These are phyloP conservation scores for Aspergillus fructus DNA, from an alignment of 2,329 filamentous ascomycete genomes.

Conservation along the genomic window DNA sequence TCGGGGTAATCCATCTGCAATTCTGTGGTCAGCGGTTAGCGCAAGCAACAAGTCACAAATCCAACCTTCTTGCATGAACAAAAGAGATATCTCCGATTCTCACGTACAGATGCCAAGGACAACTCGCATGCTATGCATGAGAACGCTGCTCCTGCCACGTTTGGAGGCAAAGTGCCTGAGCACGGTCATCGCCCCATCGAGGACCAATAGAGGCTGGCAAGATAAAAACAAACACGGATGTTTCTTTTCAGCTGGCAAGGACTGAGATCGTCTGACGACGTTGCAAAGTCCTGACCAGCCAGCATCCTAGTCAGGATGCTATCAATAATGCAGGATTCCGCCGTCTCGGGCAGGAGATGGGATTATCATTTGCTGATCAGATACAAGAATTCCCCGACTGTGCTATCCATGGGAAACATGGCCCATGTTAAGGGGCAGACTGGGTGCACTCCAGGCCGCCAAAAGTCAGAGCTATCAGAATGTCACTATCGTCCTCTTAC, in stretches of 20 bases:
- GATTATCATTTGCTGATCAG: slow-evolving; percentile 14
- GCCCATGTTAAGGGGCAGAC: not conserved
- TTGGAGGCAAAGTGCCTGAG: not conserved
- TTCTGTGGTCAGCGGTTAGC: not conserved
- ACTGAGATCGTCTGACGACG: too few relatives aligned
- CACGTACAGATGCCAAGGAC: not conserved
- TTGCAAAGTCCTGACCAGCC: not conserved
- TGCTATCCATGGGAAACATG: not conserved
- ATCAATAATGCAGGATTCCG: slow-evolving; percentile 20
- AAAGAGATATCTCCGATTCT: not conserved
- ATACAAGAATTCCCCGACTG: slow-evolving; percentile 5
- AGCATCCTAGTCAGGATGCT: not conserved
- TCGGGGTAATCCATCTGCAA: not conserved
- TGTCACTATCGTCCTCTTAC: not conserved
- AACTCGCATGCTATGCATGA: slow-evolving; percentile 6
- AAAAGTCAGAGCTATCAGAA: not conserved
- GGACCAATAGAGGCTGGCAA: not conserved
- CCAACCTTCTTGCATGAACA: not conserved
- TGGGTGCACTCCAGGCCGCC: not conserved
- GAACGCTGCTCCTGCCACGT: not conserved
- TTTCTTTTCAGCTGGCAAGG: not conserved
- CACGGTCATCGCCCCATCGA: not conserved
- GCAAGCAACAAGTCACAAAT: not conserved
- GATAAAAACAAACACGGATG: not conserved
- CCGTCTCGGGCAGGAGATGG: slow-evolving; percentile 14